Evolutionary conservation across 306 rosid species (phyloP).

Genomic region (Hippophae tibetana): DNA sequence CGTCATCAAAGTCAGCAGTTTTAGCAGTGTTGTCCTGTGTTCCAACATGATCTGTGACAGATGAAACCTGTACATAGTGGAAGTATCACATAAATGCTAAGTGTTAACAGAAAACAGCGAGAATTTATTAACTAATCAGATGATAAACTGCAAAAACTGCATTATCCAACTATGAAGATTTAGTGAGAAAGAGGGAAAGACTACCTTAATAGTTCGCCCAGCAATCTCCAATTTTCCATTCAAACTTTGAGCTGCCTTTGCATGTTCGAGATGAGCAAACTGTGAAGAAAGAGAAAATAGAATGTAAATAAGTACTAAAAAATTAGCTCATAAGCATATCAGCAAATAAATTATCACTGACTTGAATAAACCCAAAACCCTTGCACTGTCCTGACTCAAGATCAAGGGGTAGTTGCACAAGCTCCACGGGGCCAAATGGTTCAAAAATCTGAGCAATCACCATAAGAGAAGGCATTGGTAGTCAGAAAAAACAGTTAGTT

Average conservation of each 20-base stretch:
- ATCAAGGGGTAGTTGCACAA: constrained; percentile 90
- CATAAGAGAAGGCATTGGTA: constrained; percentile 4
- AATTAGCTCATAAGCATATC: constrained; percentile 1
- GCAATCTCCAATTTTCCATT: constrained; percentile 95
- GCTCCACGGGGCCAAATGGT: constrained; percentile 94
- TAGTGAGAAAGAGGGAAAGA: constrained; percentile 3
- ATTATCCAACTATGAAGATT: constrained; percentile 1
- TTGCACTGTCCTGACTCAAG: constrained; percentile 97
- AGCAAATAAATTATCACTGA: constrained; percentile 32
- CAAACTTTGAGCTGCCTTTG: constrained; percentile 94
- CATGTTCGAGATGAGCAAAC: constrained; percentile 96
- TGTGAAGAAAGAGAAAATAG: constrained; percentile 11
- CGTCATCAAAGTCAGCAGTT: constrained; percentile 92
- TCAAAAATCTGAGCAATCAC: constrained; percentile 66
- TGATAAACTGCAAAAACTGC: background rate
- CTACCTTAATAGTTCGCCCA: constrained; percentile 85
- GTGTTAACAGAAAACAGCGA: background rate
- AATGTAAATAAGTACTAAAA: constrained; percentile 3
- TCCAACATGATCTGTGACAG: constrained; percentile 87
- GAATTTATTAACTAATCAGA: background rate
- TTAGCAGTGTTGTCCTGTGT: constrained; percentile 74
- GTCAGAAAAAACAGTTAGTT: constrained; percentile 12
- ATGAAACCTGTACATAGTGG: constrained; percentile 55
- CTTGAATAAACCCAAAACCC: constrained; percentile 98
- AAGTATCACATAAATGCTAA: background rate